phyloP scores from a whole-genome alignment of 257 asterid genomes.

The Ligustrum vulgare region DNA sequence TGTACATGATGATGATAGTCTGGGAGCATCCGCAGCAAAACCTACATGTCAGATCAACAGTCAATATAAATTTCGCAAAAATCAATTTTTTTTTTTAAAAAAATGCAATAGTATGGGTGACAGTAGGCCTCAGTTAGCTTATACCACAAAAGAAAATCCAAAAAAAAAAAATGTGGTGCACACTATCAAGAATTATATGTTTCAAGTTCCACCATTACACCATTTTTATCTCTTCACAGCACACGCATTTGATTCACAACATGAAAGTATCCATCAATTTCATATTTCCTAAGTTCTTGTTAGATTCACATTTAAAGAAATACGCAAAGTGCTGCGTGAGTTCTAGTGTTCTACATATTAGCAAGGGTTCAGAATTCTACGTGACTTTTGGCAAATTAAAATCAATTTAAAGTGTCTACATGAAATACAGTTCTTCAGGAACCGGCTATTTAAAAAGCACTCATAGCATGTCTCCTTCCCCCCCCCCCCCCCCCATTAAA shows the following conservation, averaged over 20 bases:
- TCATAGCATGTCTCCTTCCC: too few relatives aligned
- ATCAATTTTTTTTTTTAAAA: neutral
- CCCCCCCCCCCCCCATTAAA: too few relatives aligned
- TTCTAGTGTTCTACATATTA: neutral
- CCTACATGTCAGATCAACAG: constrained; percentile 48
- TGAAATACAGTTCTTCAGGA: neutral
- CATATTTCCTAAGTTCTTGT: neutral
- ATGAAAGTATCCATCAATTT: neutral
- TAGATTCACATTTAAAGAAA: neutral
- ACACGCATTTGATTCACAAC: neutral
- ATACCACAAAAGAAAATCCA: neutral
- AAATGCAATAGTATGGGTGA: neutral
- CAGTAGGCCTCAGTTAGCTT: neutral
- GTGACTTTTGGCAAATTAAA: neutral
- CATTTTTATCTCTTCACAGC: neutral
- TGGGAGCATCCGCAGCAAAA: constrained; percentile 90
- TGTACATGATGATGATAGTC: constrained; percentile 80
- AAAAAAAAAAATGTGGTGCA: neutral
- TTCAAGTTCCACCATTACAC: neutral
- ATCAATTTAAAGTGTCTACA: neutral
- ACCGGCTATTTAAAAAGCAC: neutral
- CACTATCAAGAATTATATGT: neutral
- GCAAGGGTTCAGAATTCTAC: neutral
- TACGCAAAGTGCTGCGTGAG: neutral
- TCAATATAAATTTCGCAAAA: constrained; percentile 24